Conservation (phyloP, 2,329 filamentous ascomycete species). For the Botrytis medusae region DNA sequence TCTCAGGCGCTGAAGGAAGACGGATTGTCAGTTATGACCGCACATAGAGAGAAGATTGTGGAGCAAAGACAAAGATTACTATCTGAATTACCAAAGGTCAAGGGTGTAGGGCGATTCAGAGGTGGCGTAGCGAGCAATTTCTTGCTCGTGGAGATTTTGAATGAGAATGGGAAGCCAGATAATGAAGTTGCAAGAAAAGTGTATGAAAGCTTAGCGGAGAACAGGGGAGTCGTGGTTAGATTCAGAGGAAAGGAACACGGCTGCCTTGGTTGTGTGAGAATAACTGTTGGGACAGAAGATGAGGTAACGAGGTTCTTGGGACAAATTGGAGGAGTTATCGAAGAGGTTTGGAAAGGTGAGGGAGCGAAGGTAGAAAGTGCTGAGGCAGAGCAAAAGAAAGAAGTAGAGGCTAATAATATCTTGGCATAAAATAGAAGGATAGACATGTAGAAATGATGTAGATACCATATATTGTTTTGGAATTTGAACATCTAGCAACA, state of each 20-base stretch:
- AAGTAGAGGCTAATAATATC: conserved; percentile 32
- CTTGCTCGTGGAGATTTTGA: conserved; percentile 82
- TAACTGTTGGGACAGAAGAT: conserved; percentile 86
- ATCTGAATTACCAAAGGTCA: conserved; percentile 68
- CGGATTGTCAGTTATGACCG: conserved; percentile 72
- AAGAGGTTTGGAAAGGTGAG: conserved; percentile 28
- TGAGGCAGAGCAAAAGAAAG: conserved; percentile 29
- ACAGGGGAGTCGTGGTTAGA: conserved; percentile 84
- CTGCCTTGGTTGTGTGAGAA: conserved; percentile 82
- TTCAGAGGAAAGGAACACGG: conserved; percentile 93
- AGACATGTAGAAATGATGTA: not conserved
- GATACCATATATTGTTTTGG: not conserved
- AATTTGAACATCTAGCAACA: no score
- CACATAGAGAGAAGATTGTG: conserved; percentile 68
- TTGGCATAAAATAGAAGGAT: conserved; percentile 30
- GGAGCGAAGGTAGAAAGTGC: conserved; percentile 26
- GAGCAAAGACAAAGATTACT: conserved; percentile 76
- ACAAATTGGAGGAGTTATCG: conserved; percentile 53
- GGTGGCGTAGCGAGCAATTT: conserved; percentile 87
- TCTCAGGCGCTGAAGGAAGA: conserved; percentile 64
- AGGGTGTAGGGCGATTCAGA: conserved; percentile 75
- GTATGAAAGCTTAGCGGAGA: conserved; percentile 83
- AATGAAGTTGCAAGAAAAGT: conserved; percentile 76
- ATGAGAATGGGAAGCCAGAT: conserved; percentile 69
- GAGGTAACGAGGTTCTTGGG: conserved; percentile 79